Percentiles rank a stretch among this genome's conserved stretches.
phyloP scores from a whole-genome alignment of 2,329 filamentous ascomycete genomes.

The Camptophora hylomeconis region DNA sequence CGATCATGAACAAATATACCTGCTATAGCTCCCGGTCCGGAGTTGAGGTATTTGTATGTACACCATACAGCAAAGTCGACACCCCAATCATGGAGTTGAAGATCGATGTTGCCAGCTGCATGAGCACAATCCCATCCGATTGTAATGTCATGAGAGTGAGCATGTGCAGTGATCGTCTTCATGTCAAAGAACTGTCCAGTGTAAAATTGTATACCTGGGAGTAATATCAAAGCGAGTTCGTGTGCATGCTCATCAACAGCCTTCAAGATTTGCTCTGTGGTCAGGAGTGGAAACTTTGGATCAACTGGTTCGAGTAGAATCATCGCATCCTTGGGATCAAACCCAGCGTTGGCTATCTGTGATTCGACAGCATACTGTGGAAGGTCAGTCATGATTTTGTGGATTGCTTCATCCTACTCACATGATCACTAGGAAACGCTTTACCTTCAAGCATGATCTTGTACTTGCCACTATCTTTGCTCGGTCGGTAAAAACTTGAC shows the following conservation, averaged over 20 bases:
- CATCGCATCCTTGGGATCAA: constrained; percentile 55
- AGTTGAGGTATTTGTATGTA: constrained; percentile 88
- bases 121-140: constrained; percentile 86
- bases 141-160: constrained; percentile 54
- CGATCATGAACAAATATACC: constrained; percentile 68
- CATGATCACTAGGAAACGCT: constrained; percentile 78
- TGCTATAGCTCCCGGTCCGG: constrained; percentile 68
- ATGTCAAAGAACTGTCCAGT: constrained; percentile 85
- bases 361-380: constrained; percentile 67
- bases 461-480: constrained; percentile 39
- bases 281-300: constrained; percentile 42
- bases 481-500: constrained; percentile 71
- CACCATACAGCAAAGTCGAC: constrained; percentile 91
- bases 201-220: constrained; percentile 86
- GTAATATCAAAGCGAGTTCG: constrained; percentile 60
- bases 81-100: constrained; percentile 73
- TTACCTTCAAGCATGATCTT: constrained; percentile 85
- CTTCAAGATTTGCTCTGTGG: constrained; percentile 57
- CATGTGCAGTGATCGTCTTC: constrained; percentile 61
- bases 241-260: constrained; percentile 63
- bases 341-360: constrained; percentile 59
- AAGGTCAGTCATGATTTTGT: neutral
- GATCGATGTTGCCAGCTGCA: constrained; percentile 68
- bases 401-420: constrained; percentile 27
- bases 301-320: constrained; percentile 56